Evolutionary conservation across 192 early-diverging fungal species (phyloP), one percentile per base, ranked within the genome.

Genomic region (Rhizoclosmatium globosum): DNA sequence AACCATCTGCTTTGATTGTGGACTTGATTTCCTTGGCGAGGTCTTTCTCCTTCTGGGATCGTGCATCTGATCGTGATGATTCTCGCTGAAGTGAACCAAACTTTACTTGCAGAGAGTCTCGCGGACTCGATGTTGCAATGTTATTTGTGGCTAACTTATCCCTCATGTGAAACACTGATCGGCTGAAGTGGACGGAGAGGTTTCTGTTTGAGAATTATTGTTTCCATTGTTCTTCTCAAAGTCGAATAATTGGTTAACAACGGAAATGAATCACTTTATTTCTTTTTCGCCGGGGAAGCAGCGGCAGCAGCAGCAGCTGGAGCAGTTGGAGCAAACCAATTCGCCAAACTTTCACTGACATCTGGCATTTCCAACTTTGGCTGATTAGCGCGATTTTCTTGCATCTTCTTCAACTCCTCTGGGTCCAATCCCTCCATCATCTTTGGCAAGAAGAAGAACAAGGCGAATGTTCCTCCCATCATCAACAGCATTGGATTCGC

Each of bases 401-500:
- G 77, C 76, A 77, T 80, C 61, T 85, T 76, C 66, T 90, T 85
- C 68, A 88, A 57, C 38, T 81, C 79, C 72, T 91, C 90, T 2
- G 87, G 89, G 43, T 92, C 89, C 72, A 92, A 79, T 73, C 87
- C 85, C 0, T 86, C 85, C 77, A 89, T 87, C 61, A 93, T 75
- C 76, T 90, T 89, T 56, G 92, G 92, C 81, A 93, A 47, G 53
- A 89, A 77, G 77, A 91, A 91, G 38, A 93, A 81, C n/a, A 88
- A 72, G 3, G 83, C 47, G 48, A 93, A 78, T 45, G 88, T 88
- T 39, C 85, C 85, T 41, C 87, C 89, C 64, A 88, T 86, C 91
- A 93, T 92, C 66, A 93, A 75, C 75, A 93, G 85, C 80, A 92
- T 92, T 11, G 92, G 92, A 71, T 92, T 93, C 0, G 84, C 81